Base-by-base conservation (phyloP, 2,329 filamentous ascomycete species). In the Clonostachys sp. region DNA sequence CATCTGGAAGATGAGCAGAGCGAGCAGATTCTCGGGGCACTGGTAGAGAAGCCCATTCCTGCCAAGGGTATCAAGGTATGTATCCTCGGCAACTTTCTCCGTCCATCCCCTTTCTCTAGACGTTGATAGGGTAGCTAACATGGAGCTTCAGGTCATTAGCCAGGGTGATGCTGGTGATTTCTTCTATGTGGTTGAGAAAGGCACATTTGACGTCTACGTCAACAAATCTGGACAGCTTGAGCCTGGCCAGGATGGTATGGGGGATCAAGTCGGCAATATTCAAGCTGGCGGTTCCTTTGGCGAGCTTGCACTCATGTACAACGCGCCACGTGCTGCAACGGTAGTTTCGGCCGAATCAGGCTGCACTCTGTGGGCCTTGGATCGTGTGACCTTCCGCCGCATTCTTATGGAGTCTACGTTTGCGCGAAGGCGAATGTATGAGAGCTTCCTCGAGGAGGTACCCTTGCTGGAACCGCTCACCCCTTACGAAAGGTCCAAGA, bases 391-490 rank as follows among this genome's bases (percentile, higher is more conserved):
- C 10, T 99, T 99, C 78, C 90, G 94, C 57, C 89, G 94, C 51
- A 97, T 99, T 54, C 78, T 99, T 52, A 96, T 99, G 91, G 92
- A 97, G 71, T 95, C 89, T 38, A 95, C 94, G 5, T 97, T 96
- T 73, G 89, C 95, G 58, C 88, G 92, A 48, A 86, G 94, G 57
- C 88, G 92, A 60, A 92, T 97, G 85, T 97, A 97, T 69, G 94
- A 99, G 71, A 89, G 84, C 57, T 97, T 99, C 75, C 77, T 99
- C 18, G 91, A 95, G 64, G 91, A 96, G 63, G 94, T 97, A 3
- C 89, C 90, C 1, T 77, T 97, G 33, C 80, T 99, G 24, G 79
- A 86, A 4, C 85, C 83, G 18, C 78, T 99, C 48, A 95, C 91
- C 41, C 80, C 88, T 0, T 97, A 97, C 66, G 94, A 99, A 71